Evolutionary conservation across 2,329 filamentous ascomycete genomes (phyloP).

Genomic region (Apiospora rasikravindrae): DNA sequence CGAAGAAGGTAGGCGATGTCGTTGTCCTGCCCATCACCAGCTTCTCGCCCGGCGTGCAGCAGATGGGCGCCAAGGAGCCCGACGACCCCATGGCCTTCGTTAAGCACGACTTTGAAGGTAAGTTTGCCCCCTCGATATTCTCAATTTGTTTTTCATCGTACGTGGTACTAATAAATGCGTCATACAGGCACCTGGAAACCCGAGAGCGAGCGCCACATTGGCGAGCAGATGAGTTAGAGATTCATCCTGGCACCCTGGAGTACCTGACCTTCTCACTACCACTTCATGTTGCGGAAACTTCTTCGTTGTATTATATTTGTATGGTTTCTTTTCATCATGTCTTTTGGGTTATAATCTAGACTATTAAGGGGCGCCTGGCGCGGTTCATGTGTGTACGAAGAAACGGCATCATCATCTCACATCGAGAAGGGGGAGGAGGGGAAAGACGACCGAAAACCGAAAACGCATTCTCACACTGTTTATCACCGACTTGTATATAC

Average conservation of each 20-base stretch:
- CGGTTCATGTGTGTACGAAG: slow-evolving; percentile 18
- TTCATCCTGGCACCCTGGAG: slow-evolving; percentile 29
- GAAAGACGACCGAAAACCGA: slow-evolving; percentile 7
- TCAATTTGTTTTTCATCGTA: too few species aligned
- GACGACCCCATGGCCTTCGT: slow-evolving; percentile 98
- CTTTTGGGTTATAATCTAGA: background rate
- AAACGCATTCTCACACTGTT: background rate
- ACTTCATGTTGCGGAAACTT: background rate
- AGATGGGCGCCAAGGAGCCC: slow-evolving; percentile 88
- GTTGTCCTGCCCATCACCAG: slow-evolving; percentile 94
- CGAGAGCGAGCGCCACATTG: slow-evolving; percentile 72
- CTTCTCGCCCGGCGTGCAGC: slow-evolving; percentile 91
- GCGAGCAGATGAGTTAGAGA: slow-evolving; percentile 45
- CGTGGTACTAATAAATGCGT: background rate
- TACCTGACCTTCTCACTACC: slow-evolving; percentile 16
- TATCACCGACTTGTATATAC: slow-evolving; percentile 8
- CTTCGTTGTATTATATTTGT: slow-evolving; percentile 19
- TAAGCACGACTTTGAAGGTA: slow-evolving; percentile 95
- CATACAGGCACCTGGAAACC: slow-evolving; percentile 75
- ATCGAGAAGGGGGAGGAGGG: background rate
- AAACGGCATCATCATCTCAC: slow-evolving; percentile 3
- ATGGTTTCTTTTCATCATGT: background rate
- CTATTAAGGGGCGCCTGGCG: slow-evolving; percentile 16
- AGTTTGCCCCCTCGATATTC: slow-evolving; percentile 32
- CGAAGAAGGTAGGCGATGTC: slow-evolving; percentile 91